Percentiles rank a stretch among this genome's conserved stretches.
phyloP scores from a whole-genome alignment of 768 basidiomycete species.

The Mrakia frigida region DNA sequence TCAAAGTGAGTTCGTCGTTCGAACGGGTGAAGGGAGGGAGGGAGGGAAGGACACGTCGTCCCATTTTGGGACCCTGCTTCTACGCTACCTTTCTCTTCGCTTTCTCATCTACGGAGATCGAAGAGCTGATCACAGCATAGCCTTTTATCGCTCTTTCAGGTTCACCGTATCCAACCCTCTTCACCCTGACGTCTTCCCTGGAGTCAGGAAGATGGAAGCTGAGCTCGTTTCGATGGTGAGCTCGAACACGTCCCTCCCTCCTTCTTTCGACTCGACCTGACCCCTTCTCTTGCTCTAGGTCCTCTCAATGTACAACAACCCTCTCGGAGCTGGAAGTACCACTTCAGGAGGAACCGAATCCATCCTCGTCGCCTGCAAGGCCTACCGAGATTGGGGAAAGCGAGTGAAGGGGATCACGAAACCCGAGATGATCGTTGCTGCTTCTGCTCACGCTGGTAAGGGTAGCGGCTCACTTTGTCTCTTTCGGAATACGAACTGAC shows the following conservation, averaged over 20 bases:
- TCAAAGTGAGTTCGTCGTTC: constrained; percentile 69
- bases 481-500: background rate
- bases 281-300: background rate
- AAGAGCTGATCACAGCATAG: background rate
- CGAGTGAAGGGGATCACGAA: constrained; percentile 77
- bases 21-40: background rate
- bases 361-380: constrained; percentile 77
- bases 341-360: constrained; percentile 95
- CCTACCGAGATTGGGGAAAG: constrained; percentile 49
- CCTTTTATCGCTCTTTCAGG: background rate
- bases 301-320: constrained; percentile 60
- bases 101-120: background rate
- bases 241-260: background rate
- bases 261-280: background rate
- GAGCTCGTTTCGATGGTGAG: constrained; percentile 56
- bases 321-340: constrained; percentile 77
- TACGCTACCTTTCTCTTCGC: background rate
- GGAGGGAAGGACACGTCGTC: constrained; percentile 4
- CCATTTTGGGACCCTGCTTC: background rate
- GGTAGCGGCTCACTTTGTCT: background rate
- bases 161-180: constrained; percentile 70
- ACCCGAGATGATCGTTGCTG: constrained; percentile 74
- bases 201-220: constrained; percentile 84
- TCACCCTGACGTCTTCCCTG: constrained; percentile 32
- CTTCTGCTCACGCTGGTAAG: constrained; percentile 11